Evolutionary conservation across 495 filamentous ascomycete genomes (phyloP), one percentile per base, ranked within the genome.

Genomic region (Penicillium simplicissimum): DNA sequence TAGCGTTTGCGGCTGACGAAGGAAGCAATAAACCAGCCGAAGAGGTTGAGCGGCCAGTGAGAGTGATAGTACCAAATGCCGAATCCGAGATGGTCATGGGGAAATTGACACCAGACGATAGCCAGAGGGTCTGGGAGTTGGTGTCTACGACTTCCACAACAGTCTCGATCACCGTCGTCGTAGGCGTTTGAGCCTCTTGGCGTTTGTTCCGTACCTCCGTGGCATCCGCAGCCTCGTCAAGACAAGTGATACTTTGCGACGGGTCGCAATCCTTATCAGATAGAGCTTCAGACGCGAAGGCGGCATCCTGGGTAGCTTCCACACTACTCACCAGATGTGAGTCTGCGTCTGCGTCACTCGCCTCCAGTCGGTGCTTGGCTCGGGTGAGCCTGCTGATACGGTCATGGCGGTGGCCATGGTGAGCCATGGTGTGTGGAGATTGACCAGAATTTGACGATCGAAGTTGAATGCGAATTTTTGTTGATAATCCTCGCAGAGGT

Each of bases 351-450:
- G 42, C 52, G 5, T 64, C 55, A 9, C 35, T 33, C 11, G 47
- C 53, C n/a, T 66, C 60, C n/a, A 55, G 48, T 4, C 49, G 69
- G 34, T 60, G 65, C 53, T 52, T 70, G 11, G 62, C 58, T 52
- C 52, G 61, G 15, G 62, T 58, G 28, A 64, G 49, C 45, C 61
- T 64, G 56, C 51, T 53, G 35, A 68, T 61, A 28, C 63, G 67
- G 10, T 65, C 59, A 53, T 70, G 65, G 43, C 69, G 67, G 55
- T 68, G 62, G 43, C 62, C 60, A 59, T 72, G 63, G 35, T 55
- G 69, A 60, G 58, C 56, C 69, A 72, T 72, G 23, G 19, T 45
- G 35, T 17, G 19, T 21, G 4, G 17, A 13, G 14, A 11, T 13
- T 14, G 47, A 31, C n/a, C 33, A 19, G 36, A 58, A 31, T 40